phyloP scores from a whole-genome alignment of 2,329 filamentous ascomycete genomes.

The Remersonia thermophila region DNA sequence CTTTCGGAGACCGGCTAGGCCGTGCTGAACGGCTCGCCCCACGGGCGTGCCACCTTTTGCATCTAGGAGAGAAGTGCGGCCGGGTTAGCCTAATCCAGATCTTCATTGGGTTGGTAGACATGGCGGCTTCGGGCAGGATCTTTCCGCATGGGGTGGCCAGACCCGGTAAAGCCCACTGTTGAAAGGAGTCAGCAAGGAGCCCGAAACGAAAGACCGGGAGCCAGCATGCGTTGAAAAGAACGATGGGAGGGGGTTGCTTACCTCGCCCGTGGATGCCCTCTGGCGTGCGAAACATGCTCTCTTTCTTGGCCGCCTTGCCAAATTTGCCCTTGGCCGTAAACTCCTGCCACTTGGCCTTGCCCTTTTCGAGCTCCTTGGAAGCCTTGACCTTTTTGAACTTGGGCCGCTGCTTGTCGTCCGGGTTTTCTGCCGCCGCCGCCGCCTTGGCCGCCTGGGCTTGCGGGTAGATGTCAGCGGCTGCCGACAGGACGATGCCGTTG shows the following conservation, averaged over 20 bases:
- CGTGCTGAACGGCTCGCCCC: neutral
- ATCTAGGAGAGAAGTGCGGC: conserved; percentile 6
- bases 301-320: conserved; percentile 61
- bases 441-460: conserved; percentile 42
- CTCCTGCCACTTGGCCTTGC: conserved; percentile 90
- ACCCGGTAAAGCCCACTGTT: conserved; percentile 88
- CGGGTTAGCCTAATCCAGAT: conserved; percentile 47
- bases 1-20: neutral
- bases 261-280: conserved; percentile 79
- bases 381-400: conserved; percentile 86
- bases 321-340: conserved; percentile 70
- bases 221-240: too few species aligned
- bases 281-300: conserved; percentile 93
- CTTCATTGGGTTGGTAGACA: conserved; percentile 67
- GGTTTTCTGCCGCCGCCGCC: conserved; percentile 44
- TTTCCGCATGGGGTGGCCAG: conserved; percentile 90
- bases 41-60: too few species aligned
- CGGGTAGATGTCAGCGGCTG: conserved; percentile 44
- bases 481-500: conserved; percentile 39
- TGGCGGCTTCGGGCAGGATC: conserved; percentile 72
- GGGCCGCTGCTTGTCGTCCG: conserved; percentile 62
- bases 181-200: conserved; percentile 1
- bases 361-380: conserved; percentile 78
- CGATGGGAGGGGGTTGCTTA: too few species aligned
- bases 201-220: neutral